Evolutionary conservation across 176 grass and related monocot genomes (phyloP).

Genomic region (Juncus effusus): DNA sequence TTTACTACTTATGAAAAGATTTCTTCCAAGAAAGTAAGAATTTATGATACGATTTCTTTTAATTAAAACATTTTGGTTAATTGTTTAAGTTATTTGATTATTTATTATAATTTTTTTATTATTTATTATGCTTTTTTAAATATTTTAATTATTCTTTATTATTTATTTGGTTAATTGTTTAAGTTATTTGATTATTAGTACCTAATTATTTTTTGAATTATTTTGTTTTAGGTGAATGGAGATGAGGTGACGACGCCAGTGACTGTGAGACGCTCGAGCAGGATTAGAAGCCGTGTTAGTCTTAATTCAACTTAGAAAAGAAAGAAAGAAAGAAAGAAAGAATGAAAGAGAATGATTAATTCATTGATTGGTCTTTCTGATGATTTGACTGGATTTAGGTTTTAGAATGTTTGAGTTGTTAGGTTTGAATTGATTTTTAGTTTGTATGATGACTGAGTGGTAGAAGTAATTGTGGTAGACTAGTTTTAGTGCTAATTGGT

Average conservation of each 20-base stretch:
- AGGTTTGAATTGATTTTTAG: not conserved
- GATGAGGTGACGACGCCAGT: slow-evolving; percentile 60
- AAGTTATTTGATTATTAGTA: not conserved
- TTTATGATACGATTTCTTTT: not conserved
- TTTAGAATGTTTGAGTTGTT: slow-evolving; percentile 14
- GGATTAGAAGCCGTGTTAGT: slow-evolving; percentile 38
- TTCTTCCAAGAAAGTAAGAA: slow-evolving; percentile 65
- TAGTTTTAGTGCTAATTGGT: no score
- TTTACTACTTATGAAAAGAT: slow-evolving; percentile 75
- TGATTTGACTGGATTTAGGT: slow-evolving; percentile 21
- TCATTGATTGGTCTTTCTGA: slow-evolving; percentile 15
- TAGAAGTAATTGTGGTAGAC: slow-evolving; percentile 9
- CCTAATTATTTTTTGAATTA: not conserved
- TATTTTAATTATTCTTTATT: no score
- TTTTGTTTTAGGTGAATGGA: slow-evolving; percentile 38
- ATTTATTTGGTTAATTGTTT: not conserved
- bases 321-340: slow-evolving; percentile 12
- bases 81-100: slow-evolving; percentile 3
- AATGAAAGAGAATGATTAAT: not conserved
- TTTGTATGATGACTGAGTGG: not conserved
- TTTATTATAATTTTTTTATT: not conserved
- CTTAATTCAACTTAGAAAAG: slow-evolving; percentile 41
- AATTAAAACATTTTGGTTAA: not conserved
- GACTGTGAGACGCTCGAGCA: slow-evolving; percentile 63
- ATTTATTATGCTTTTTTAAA: no score